Evolutionary conservation across 2,329 filamentous ascomycete species (phyloP).

Genomic region (Ceratocystis harringtonii): DNA sequence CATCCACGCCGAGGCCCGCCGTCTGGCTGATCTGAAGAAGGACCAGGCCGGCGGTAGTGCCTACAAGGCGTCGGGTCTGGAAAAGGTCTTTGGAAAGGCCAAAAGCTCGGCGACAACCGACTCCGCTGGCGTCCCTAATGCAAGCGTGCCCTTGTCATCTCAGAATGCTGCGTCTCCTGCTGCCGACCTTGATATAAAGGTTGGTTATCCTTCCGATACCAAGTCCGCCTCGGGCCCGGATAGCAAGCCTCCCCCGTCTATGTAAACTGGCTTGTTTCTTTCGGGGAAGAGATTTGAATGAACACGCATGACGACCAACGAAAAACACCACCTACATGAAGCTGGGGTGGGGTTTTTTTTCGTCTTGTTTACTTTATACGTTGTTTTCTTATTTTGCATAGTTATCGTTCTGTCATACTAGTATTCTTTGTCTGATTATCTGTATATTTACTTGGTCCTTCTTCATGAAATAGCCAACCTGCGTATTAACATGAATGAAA

Average conservation of each 20-base stretch:
- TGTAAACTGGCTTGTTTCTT: not conserved
- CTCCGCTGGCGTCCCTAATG: slow-evolving; percentile 17
- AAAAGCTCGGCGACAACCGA: slow-evolving; percentile 21
- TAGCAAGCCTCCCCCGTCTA: not conserved
- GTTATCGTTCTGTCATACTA: not conserved
- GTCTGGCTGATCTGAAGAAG: slow-evolving; percentile 78
- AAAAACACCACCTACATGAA: not conserved
- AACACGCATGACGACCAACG: not conserved
- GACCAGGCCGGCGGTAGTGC: slow-evolving; percentile 43
- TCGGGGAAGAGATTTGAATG: not conserved
- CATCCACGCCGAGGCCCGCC: slow-evolving; percentile 79
- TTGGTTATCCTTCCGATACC: not conserved
- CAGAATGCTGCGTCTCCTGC: slow-evolving; percentile 9
- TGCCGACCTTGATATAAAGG: not conserved
- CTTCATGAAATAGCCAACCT: not conserved
- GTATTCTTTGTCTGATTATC: not conserved
- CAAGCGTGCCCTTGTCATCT: not conserved
- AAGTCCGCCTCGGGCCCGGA: not conserved
- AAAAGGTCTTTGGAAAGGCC: slow-evolving; percentile 42
- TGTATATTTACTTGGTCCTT: not conserved
- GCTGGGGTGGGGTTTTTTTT: not conserved
- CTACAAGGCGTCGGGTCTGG: slow-evolving; percentile 43
- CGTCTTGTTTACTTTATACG: not conserved
- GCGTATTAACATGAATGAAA: not conserved
- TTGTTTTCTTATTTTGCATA: not conserved